Evolutionary conservation across 352 stramenopile genomes (phyloP).

Genomic region (Globisporangium camurandrum): DNA sequence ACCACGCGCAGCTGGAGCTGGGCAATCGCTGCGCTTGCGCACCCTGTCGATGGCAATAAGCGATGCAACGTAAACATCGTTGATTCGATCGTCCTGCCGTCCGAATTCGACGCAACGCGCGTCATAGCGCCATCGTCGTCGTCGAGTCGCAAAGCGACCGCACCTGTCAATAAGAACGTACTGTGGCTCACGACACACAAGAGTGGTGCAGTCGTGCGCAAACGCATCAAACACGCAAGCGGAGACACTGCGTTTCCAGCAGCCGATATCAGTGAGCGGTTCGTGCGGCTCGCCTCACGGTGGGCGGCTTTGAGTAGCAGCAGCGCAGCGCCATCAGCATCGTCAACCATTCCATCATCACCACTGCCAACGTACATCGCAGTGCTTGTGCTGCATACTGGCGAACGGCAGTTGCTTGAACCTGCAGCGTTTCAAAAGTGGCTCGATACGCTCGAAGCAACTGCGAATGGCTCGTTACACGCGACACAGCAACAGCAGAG

Average conservation of each 20-base stretch:
- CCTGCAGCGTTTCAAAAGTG: slow-evolving; percentile 15
- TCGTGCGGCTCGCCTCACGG: slow-evolving; percentile 24
- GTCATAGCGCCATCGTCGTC: too few species aligned
- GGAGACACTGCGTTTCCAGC: slow-evolving; percentile 13
- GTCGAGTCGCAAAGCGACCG: slow-evolving; percentile 1
- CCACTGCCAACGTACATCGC: slow-evolving; percentile 10
- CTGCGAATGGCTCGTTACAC: neutral
- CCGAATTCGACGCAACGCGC: slow-evolving; percentile 1
- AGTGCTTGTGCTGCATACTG: slow-evolving; percentile 9
- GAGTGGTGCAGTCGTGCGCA: slow-evolving; percentile 32
- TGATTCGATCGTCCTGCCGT: slow-evolving; percentile 31
- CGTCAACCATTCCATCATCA: neutral
- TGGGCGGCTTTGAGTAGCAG: slow-evolving; percentile 8
- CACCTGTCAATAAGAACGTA: neutral
- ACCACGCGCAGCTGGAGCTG: slow-evolving; percentile 27
- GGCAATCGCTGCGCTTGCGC: slow-evolving; percentile 22
- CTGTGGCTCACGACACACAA: slow-evolving; percentile 49
- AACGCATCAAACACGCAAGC: slow-evolving; percentile 9
- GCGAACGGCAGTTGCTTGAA: slow-evolving; percentile 7
- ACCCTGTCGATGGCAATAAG: slow-evolving; percentile 10
- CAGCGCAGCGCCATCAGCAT: too few species aligned
- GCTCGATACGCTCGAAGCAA: slow-evolving; percentile 12
- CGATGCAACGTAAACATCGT: slow-evolving; percentile 25
- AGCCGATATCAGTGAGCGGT: slow-evolving; percentile 34
- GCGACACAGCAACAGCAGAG: neutral